Evolutionary conservation across 805 yeast genomes (phyloP), one percentile per base, ranked within the genome.

Genomic region (Cyberlindnera galapagoensis): DNA sequence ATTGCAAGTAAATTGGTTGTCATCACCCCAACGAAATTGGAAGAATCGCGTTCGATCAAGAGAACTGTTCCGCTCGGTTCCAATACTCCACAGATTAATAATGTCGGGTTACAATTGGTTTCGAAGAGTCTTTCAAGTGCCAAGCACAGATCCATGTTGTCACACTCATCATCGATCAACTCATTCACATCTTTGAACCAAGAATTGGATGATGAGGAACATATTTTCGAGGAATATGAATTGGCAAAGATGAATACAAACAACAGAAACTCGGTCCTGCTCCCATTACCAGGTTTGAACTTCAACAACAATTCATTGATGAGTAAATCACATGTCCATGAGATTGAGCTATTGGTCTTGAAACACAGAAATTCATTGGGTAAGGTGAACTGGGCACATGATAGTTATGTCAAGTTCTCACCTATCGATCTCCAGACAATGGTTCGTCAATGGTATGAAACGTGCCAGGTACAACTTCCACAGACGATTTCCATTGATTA

Each of bases 1-100:
- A 56, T 73, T 2, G 77, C 82, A 2, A 75, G 88, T 0, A 71
- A 59, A 44, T 56, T 83, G 28, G 68, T 79, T 18, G 68, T 74
- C 3, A 62, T 59, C 24, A 78, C 80, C 4, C 70, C 76, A 21
- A 60, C 64, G 19, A 76, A 66, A 47, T 54, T 62, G 17, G 50
- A 54, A 36, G 28, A 34, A 19, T 32, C 44, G 21, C 31, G 44
- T 31, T n/a, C 49, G 28, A 16, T 24, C 7, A 19, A 26, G 21
- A 36, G 24, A 29, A 29, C 33, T 15, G 31, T 35, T 7, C 31
- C 33, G 12, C 8, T 35, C 23, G 20, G 30, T 5, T 31, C 42
- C 7, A 9, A 37, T 5, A 9, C 24, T 11, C 30, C 23, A 10
- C 9, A 32, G 4, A 7, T 31, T 5, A 59, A 54, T 18, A 40